phyloP scores from a whole-genome alignment of 1,139 yeast genomes.

The Sugiyamaella neomexicana region DNA sequence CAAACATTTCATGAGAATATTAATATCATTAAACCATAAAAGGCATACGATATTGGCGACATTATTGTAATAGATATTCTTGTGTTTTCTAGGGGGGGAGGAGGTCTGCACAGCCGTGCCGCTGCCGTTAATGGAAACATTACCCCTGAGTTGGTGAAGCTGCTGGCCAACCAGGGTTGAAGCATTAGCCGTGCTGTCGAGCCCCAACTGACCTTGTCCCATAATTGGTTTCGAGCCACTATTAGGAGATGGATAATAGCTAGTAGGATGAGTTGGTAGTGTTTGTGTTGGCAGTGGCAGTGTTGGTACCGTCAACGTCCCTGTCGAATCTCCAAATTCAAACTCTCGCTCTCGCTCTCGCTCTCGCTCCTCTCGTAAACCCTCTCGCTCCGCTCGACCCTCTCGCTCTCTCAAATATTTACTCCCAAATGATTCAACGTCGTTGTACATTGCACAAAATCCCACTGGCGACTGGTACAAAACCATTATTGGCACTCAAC shows the following conservation, averaged over 20 bases:
- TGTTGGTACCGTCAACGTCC: not conserved
- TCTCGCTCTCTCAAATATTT: not conserved
- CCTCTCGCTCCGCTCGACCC: not conserved
- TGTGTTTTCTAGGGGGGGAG: conserved; percentile 6
- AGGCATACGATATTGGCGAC: conserved; percentile 37
- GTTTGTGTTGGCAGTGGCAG: not conserved
- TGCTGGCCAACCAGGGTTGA: not conserved
- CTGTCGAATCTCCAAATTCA: not conserved
- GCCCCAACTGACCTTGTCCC: not conserved
- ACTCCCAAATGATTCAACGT: conserved; percentile 2
- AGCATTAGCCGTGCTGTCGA: not conserved
- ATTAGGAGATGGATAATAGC: conserved; percentile 1
- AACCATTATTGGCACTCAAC: not conserved
- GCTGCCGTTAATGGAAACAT: not conserved
- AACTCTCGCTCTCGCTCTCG: no score
- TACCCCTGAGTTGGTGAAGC: not conserved
- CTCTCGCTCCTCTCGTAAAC: not conserved
- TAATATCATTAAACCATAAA: conserved; percentile 36
- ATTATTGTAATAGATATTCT: conserved; percentile 29
- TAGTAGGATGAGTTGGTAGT: not conserved
- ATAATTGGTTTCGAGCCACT: not conserved
- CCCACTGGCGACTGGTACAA: conserved; percentile 11
- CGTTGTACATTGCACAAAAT: conserved; percentile 10
- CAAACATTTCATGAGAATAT: conserved; percentile 23
- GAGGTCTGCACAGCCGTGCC: not conserved